Conservation (phyloP, 306 rosid species). For the Quercus variabilis region DNA sequence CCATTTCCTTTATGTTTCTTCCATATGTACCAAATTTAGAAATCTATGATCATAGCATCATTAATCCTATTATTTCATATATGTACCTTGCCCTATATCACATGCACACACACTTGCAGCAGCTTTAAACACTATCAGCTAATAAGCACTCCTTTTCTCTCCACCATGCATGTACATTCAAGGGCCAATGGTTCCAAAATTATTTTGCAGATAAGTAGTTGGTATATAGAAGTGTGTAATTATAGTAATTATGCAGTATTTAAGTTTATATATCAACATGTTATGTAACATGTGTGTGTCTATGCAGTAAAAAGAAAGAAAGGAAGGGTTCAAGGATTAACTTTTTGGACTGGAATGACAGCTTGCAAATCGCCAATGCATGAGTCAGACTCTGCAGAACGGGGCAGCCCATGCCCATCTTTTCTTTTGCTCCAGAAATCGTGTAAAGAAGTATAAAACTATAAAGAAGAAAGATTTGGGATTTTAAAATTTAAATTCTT, state of each 20-base stretch:
- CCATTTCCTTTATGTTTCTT: conserved; percentile 41
- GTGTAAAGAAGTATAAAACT: not conserved
- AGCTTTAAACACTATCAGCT: conserved; percentile 41
- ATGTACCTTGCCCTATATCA: conserved; percentile 43
- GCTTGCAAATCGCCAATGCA: conserved; percentile 37
- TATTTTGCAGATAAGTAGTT: conserved; percentile 51
- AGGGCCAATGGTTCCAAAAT: conserved; percentile 31
- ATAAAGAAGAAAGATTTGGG: not conserved
- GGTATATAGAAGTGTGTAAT: conserved; percentile 33
- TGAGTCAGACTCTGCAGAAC: conserved; percentile 34
- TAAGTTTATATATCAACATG: conserved; percentile 19
- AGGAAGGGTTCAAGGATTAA: conserved; percentile 24
- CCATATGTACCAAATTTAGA: conserved; percentile 45
- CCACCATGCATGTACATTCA: conserved; percentile 43
- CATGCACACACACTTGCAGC: conserved; percentile 54
- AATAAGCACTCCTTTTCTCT: conserved; percentile 25
- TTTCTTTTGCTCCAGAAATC: conserved; percentile 31
- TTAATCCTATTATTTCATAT: conserved; percentile 33
- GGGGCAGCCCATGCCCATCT: conserved; percentile 24
- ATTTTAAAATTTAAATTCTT: conserved; percentile 30
- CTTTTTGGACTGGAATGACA: conserved; percentile 12
- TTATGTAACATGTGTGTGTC: not conserved
- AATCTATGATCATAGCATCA: conserved; percentile 42
- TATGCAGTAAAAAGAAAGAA: not conserved
- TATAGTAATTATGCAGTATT: conserved; percentile 31